These are phyloP conservation scores for Aspergillus novofumigatus DNA, from an alignment of 2,329 filamentous ascomycete genomes.

Conservation along the genomic window DNA sequence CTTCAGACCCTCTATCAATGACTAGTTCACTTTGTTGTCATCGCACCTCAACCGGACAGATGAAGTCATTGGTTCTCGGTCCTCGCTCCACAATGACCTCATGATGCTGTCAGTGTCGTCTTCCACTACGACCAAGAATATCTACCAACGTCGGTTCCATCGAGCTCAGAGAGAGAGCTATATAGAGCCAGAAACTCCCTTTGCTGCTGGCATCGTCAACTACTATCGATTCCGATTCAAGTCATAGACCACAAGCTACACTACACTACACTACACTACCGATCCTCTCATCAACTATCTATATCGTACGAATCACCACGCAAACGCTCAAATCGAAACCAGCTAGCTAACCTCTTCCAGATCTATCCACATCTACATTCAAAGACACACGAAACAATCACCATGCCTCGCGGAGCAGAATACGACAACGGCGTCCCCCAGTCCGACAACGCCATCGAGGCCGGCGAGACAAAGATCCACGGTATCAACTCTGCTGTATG, in stretches of 20 bases:
- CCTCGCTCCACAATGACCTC: conserved; percentile 26
- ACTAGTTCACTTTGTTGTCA: neutral
- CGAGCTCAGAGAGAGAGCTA: neutral
- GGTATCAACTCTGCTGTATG: conserved; percentile 30
- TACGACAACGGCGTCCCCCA: conserved; percentile 36
- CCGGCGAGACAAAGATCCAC: conserved; percentile 31
- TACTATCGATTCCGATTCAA: no score
- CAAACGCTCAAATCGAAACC: neutral
- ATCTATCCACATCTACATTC: neutral
- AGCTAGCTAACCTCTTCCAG: neutral
- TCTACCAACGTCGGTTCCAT: no score
- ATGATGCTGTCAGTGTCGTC: conserved; percentile 26
- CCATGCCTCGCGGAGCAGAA: conserved; percentile 40
- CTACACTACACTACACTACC: neutral
- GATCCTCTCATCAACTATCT: neutral
- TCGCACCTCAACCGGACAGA: conserved; percentile 1
- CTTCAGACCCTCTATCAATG: neutral
- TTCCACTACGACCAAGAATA: conserved; percentile 1
- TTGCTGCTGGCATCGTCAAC: neutral
- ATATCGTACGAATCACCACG: neutral
- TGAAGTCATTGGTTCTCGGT: conserved; percentile 24
- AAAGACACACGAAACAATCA: neutral
- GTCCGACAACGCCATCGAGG: conserved; percentile 37
- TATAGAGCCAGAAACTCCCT: neutral
- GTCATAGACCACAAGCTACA: neutral